A percentile compares a stretch with the other conserved stretches of the same genome.
These are phyloP conservation scores for Speleostelium caveatum DNA, from an alignment of 78 protist genomes.

Conservation along the genomic window DNA sequence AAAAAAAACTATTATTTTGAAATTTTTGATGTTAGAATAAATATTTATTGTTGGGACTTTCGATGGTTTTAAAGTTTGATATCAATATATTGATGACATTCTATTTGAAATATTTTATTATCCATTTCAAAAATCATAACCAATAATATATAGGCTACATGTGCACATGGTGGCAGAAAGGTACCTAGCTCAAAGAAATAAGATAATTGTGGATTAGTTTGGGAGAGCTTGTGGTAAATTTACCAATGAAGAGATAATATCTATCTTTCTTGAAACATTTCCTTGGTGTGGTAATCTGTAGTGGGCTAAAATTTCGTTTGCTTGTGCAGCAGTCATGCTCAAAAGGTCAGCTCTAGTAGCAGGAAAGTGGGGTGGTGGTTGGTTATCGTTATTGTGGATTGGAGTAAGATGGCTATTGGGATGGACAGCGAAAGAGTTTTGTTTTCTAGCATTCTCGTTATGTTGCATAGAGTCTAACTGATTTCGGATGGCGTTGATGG, in stretches of 20 bases:
- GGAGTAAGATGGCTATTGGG: background rate
- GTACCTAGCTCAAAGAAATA: background rate
- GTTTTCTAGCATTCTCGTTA: background rate
- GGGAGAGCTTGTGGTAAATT: background rate
- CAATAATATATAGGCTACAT: no score
- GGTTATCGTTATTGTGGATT: background rate
- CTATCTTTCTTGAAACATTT: background rate
- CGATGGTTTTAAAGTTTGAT: no score
- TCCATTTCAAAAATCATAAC: no score
- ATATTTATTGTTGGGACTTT: no score
- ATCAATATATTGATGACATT: no score
- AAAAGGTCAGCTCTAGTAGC: background rate
- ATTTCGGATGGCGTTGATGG: background rate
- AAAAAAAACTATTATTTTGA: no score
- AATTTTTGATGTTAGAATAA: no score
- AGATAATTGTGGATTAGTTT: background rate
- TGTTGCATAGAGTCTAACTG: background rate
- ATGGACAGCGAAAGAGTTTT: background rate
- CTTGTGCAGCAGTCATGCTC: background rate
- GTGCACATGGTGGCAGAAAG: no score
- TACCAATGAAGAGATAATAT: background rate
- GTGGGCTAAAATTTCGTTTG: background rate
- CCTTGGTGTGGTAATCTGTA: background rate
- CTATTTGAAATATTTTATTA: no score
- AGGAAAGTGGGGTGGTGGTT: background rate